Evolutionary conservation across 306 rosid genomes (phyloP).

Genomic region (Pachyrhizus erosus): DNA sequence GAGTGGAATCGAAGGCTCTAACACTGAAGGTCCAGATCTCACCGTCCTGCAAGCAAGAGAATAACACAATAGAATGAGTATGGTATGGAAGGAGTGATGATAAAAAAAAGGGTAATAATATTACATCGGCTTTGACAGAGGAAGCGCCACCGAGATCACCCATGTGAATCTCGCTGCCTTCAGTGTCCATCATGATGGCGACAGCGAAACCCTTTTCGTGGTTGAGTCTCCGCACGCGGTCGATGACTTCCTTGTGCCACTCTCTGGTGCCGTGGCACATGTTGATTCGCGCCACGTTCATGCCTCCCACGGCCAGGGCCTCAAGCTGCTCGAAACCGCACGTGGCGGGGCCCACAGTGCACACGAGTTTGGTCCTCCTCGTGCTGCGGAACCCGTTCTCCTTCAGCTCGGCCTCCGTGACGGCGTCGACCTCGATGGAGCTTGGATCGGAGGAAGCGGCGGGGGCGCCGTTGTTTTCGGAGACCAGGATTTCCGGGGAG

Average conservation of each 20-base stretch:
- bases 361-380: slow-evolving; percentile 78
- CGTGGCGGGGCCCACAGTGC: slow-evolving; percentile 93
- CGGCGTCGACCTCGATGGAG: slow-evolving; percentile 85
- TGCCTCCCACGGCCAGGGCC: slow-evolving; percentile 93
- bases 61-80: not conserved
- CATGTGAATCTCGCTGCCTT: slow-evolving; percentile 99
- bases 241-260: slow-evolving; percentile 85
- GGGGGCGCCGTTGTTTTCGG: slow-evolving; percentile 44
- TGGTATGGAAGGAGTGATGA: not conserved
- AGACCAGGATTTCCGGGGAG: not conserved
- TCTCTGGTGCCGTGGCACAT: slow-evolving; percentile 96
- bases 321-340: slow-evolving; percentile 88
- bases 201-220: slow-evolving; percentile 93
- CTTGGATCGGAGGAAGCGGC: slow-evolving; percentile 54
- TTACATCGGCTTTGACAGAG: slow-evolving; percentile 91
- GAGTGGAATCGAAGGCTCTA: slow-evolving; percentile 82
- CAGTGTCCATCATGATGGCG: slow-evolving; percentile 98
- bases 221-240: slow-evolving; percentile 78
- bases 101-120: not conserved
- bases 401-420: slow-evolving; percentile 78
- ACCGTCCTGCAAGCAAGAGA: slow-evolving; percentile 69
- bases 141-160: slow-evolving; percentile 95
- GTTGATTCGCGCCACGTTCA: slow-evolving; percentile 93
- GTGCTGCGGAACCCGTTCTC: slow-evolving; percentile 96
- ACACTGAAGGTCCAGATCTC: slow-evolving; percentile 98